These are phyloP conservation scores for Karstenula rhodostoma DNA, from an alignment of 2,329 filamentous ascomycete genomes.

Conservation along the genomic window DNA sequence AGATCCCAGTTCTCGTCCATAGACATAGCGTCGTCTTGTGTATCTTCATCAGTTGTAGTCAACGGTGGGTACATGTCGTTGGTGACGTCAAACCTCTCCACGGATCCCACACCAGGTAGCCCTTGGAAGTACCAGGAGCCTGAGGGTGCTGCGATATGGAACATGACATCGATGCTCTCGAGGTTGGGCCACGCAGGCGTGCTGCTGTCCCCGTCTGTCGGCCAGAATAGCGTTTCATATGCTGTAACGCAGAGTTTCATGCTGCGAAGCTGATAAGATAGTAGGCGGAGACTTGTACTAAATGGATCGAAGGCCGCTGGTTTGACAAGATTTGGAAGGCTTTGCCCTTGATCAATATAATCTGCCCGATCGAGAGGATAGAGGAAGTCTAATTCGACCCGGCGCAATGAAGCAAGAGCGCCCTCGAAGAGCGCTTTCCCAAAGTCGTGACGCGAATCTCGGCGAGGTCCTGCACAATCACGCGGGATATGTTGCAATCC, in stretches of 20 bases:
- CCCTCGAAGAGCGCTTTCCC: background rate
- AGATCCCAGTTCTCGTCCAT: background rate
- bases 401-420: background rate
- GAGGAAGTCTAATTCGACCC: conserved; percentile 5
- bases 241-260: conserved; percentile 19
- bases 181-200: conserved; percentile 9
- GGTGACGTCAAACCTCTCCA: conserved; percentile 4
- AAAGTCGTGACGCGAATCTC: conserved; percentile 13
- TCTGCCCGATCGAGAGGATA: background rate
- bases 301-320: conserved; percentile 18
- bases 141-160: conserved; percentile 11
- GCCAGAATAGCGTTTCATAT: conserved; percentile 28
- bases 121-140: conserved; percentile 15
- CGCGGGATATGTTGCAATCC: background rate
- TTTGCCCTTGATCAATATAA: conserved; percentile 2
- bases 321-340: background rate
- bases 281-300: conserved; percentile 20
- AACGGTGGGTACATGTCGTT: conserved; percentile 19
- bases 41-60: conserved; percentile 12
- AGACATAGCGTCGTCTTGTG: background rate
- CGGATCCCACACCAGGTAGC: background rate
- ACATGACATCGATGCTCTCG: conserved; percentile 6
- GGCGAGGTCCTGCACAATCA: conserved; percentile 4
- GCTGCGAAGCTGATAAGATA: conserved; percentile 22
- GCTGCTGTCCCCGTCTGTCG: conserved; percentile 12